Evolutionary conservation across 23 red algal genomes (phyloP).

Genomic region (Chondrus crispus): DNA sequence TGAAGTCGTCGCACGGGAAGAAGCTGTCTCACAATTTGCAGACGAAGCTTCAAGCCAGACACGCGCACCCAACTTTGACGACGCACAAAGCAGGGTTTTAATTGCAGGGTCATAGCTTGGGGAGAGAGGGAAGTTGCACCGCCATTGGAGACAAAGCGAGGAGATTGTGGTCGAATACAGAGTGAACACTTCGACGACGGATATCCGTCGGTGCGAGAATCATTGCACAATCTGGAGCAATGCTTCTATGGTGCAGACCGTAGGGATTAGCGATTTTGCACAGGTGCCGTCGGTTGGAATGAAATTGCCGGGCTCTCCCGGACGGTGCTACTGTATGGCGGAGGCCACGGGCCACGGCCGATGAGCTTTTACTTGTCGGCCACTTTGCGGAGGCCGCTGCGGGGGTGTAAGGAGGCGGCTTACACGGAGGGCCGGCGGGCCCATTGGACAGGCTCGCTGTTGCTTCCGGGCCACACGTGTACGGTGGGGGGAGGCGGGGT

Average conservation of each 20-base stretch:
- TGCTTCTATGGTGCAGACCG: neutral
- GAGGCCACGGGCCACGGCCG: neutral
- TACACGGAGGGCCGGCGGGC: too few relatives aligned
- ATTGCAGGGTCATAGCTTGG: neutral
- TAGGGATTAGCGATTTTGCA: neutral
- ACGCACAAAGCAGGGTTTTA: neutral
- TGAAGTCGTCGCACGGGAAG: neutral
- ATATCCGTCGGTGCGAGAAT: neutral
- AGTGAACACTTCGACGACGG: neutral
- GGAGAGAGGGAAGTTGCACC: neutral
- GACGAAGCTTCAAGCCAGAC: neutral
- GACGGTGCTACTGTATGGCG: too few relatives aligned
- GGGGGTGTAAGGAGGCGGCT: neutral
- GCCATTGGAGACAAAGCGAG: neutral
- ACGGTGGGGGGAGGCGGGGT: neutral
- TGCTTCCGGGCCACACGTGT: neutral
- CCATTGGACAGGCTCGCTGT: too few relatives aligned
- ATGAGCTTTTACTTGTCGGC: neutral
- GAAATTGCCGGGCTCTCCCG: too few relatives aligned
- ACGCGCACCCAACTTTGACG: neutral
- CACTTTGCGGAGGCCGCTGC: neutral
- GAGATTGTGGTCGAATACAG: neutral
- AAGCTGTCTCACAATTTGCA: neutral
- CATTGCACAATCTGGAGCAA: neutral
- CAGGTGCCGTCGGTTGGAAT: too few relatives aligned